Evolutionary conservation across 2,329 filamentous ascomycete species (phyloP), one percentile per base, ranked within the genome.

Genomic region (Verticillium nonalfalfae): DNA sequence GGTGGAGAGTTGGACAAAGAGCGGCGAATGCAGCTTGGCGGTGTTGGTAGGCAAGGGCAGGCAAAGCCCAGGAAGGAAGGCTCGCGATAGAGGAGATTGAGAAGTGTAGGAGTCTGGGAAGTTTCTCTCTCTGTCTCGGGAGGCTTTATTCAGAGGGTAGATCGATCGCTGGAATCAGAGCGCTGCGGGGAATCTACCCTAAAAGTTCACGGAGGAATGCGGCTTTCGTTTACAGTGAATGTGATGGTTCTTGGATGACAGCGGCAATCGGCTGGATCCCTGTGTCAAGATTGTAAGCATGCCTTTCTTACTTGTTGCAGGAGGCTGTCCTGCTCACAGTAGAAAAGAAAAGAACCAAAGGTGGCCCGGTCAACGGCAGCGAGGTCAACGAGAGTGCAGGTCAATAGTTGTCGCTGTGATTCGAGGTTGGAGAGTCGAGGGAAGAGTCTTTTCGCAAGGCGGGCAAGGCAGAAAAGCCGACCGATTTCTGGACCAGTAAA

Each of bases 11-110:
- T 85, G 82, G 74, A 88, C 79, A 74, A 89, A 88, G 69, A 90
- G 83, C 77, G 85, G 86, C 67, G 87, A 90, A 87, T 90, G 86
- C 86, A 87, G 81, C 73, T 86, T 88, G 83, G 73, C 85, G 84
- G 76, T 76, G 45, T 21, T 52, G 18, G n/a, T 26, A 26, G 45
- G 60, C 21, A 52, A 52, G 45, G 45, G 45, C 45, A 52, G 18
- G 11, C 45, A 26, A 52, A 52, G 45, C 45, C 45, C 54, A 34
- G 14, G 54, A 34, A 13, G 54, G 26, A n/a, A 56, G 33, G 15
- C 7, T 15, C 31, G 54, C 26, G 13, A 56, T 31, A 34, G 54
- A 15, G 33, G 14, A 15, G 50, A 14, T 33, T 55, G 39, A 56
- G 33, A 61, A 36, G 45, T 52, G 5, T 31, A 31, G 26, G 26